phyloP scores from a whole-genome alignment of 805 yeast genomes.

The Suhomyces kilbournensis region DNA sequence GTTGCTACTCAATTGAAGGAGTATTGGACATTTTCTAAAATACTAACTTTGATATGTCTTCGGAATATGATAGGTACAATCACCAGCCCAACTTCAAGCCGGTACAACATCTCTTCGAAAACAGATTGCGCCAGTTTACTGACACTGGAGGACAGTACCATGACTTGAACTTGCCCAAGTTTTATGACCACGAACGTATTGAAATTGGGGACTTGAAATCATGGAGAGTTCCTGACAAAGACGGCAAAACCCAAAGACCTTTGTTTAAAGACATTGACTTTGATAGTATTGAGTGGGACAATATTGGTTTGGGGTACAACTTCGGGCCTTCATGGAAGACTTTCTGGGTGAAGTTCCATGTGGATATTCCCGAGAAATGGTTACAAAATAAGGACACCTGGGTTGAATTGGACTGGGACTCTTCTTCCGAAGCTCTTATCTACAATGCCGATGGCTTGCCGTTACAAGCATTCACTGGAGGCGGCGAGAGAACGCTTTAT shows the following conservation, averaged over 20 bases:
- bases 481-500: conserved; percentile 76
- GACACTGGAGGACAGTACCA: conserved; percentile 71
- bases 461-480: conserved; percentile 82
- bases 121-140: conserved; percentile 72
- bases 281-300: conserved; percentile 44
- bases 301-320: conserved; percentile 64
- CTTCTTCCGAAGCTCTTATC: conserved; percentile 80
- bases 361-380: conserved; percentile 67
- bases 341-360: conserved; percentile 79
- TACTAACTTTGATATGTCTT: no score
- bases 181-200: conserved; percentile 61
- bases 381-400: conserved; percentile 41
- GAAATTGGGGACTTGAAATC: conserved; percentile 52
- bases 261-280: conserved; percentile 56
- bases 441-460: conserved; percentile 67
- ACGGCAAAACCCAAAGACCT: conserved; percentile 55
- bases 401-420: conserved; percentile 78
- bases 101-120: conserved; percentile 68
- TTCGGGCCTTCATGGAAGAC: conserved; percentile 98
- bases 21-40: no score
- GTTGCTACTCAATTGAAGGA: not conserved
- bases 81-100: conserved; percentile 70
- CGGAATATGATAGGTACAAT: conserved; percentile 12
- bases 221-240: conserved; percentile 65
- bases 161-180: conserved; percentile 73